Evolutionary conservation across 1,139 yeast genomes (phyloP), one percentile per base, ranked within the genome.

Genomic region (Kluyveromyces sp.): DNA sequence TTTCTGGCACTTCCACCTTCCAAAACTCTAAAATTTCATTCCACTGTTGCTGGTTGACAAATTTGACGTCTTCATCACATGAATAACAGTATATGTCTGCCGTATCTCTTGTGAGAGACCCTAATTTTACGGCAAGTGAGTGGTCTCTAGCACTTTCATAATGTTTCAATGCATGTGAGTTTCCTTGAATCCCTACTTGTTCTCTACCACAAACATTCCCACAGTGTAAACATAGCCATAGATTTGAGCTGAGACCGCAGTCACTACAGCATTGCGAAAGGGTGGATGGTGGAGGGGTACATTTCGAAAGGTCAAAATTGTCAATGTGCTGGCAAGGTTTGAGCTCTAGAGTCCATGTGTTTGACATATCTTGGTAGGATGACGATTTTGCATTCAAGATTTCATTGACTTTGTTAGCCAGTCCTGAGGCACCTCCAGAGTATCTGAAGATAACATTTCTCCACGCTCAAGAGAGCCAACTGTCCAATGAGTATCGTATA

Each of bases 191-290:
- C 32, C 97, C 98, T 59, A 85, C 87, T 64, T 92, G 98, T 34
- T 81, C 81, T 54, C 99, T 74, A 25, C 97, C 97, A 68, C 99
- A 92, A 7, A 89, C 61, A 39, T 76, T 72, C 1, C 97, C 98
- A 72, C 98, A 92, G 39, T 78, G 78, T 37, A 92, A 69, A 69
- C 99, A 92, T 26, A 92, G 74, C 99, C 99, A 92, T 43, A 92
- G 69, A 60, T 92, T 92, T 54, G 82, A 85, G 34, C 68, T 66
- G 52, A 90, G 69, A 0, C 79, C 92, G 68, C 97, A 90, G 25
- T 69, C 68, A 3, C 66, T 54, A 66, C 97, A 86, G 0, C 52
- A 45, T 4, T 34, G 33, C 2, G 42, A 33, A 3, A 36, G n/a
- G n/a, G 33, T 21, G 1, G 55, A 45, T 1, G 58, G 50, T 2